Evolutionary conservation across 2,329 filamentous ascomycete species (phyloP), one percentile per base, ranked within the genome.

Genomic region (Ascochyta pisi): DNA sequence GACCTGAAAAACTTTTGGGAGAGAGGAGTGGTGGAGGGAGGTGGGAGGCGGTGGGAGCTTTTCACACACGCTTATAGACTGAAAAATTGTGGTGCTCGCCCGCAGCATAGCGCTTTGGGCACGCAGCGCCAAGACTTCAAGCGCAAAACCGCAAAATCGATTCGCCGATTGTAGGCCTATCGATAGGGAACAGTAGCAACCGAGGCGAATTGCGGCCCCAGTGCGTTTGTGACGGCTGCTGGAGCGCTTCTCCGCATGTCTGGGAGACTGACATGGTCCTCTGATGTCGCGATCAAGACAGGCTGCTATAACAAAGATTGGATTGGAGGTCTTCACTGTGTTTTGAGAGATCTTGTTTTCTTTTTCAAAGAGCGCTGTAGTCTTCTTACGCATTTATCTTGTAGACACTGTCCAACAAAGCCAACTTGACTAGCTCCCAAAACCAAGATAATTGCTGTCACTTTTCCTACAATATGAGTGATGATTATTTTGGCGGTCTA

Each of bases 11-110:
- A 63, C 59, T 70, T 61, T 61, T 63, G 63, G 55, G 61, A 61
- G 59, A 66, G 62, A 64, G 63, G 66, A 68, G 67, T 66, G 57
- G 65, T 71, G 66, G 67, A 65, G 66, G 62, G 61, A 66, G 64
- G 63, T 67, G 67, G 60, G 64, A 66, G 67, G 61, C 51, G 47
- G 54, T 60, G 57, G 65, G 61, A 63, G 62, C 63, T 66, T 64
- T 68, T 56, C 47, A 56, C 48, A 56, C 53, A 56, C 53, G 53
- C 53, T 56, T 56, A 56, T 56, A 56, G 53, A 50, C 50, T 49
- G 56, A 55, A 57, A 55, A 57, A 54, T 49, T 53, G 46, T 57
- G 39, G 55, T 61, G 57, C 57, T 54, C 59, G 51, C 46, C 49
- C 55, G 57, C 58, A 16, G 29, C 29, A 55, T 56, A 62, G 58